These are phyloP conservation scores for Gillenia trifoliata DNA, from an alignment of 306 rosid genomes.

Conservation along the genomic window DNA sequence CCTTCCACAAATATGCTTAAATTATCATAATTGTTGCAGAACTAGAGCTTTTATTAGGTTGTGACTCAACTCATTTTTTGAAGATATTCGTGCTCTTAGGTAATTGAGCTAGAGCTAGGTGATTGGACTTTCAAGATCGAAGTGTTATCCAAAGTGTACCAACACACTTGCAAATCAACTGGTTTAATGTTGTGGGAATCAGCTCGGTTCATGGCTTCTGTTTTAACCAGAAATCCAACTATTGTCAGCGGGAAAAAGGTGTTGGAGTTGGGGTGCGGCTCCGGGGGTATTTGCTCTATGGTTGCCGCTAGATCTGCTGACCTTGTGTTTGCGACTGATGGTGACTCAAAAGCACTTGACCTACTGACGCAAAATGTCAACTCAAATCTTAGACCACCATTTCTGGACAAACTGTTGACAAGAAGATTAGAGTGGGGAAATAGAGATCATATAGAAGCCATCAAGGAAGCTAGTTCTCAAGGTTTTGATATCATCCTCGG, in stretches of 20 bases:
- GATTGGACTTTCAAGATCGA: conserved; percentile 59
- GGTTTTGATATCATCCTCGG: conserved; percentile 82
- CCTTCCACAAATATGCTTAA: background rate
- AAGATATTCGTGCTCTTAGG: conserved; percentile 19
- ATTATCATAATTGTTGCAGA: background rate
- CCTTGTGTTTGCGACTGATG: conserved; percentile 75
- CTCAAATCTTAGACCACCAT: conserved; percentile 47
- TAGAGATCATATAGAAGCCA: conserved; percentile 52
- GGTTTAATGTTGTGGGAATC: conserved; percentile 98
- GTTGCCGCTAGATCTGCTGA: conserved; percentile 53
- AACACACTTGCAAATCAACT: conserved; percentile 88
- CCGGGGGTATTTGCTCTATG: conserved; percentile 89
- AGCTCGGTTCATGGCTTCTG: conserved; percentile 78
- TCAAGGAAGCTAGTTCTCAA: conserved; percentile 38
- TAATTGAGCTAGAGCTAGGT: conserved; percentile 46
- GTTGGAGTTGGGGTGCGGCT: conserved; percentile 85
- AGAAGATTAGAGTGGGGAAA: conserved; percentile 73
- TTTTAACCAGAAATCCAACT: conserved; percentile 64
- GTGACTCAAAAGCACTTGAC: conserved; percentile 63
- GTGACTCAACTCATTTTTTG: background rate
- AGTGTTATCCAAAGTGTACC: conserved; percentile 68
- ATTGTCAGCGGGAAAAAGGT: conserved; percentile 72
- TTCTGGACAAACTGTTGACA: conserved; percentile 38
- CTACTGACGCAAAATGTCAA: conserved; percentile 57
- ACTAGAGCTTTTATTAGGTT: background rate